Conservation (phyloP, 129 eudicot genomes). For the Chrysanthemum lavandulifolium region DNA sequence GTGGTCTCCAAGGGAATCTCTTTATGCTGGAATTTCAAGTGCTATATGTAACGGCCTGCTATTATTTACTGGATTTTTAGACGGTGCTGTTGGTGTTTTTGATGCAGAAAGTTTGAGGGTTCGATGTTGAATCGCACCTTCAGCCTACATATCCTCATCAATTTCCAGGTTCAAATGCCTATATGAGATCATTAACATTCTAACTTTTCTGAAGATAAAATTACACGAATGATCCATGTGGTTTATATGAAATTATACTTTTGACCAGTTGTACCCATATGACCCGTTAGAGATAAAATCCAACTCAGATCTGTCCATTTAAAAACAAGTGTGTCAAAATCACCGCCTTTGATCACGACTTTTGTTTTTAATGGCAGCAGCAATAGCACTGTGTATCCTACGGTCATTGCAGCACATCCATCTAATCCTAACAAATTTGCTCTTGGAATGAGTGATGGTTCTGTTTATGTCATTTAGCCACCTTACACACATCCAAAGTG, state of each 20-base stretch:
- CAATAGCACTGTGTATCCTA: no score
- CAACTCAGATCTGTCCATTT: no score
- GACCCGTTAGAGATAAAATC: no score
- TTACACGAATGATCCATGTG: neutral
- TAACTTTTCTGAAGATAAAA: neutral
- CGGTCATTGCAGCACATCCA: no score
- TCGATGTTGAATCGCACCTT: conserved; percentile 54
- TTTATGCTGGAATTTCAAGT: conserved; percentile 69
- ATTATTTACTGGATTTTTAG: conserved; percentile 64
- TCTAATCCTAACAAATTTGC: no score
- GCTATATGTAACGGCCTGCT: conserved; percentile 71
- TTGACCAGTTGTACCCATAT: neutral
- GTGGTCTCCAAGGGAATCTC: conserved; percentile 83
- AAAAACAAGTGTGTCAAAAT: no score
- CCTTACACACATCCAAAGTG: conserved; percentile 37
- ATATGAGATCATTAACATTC: neutral
- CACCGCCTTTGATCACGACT: no score
- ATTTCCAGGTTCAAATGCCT: conserved; percentile 51
- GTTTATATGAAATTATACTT: neutral
- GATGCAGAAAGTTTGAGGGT: conserved; percentile 48
- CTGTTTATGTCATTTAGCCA: no score
- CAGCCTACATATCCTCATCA: conserved; percentile 65
- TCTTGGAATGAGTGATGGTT: no score
- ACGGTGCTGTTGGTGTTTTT: conserved; percentile 70
- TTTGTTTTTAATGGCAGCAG: no score